Conservation (phyloP, 2,329 filamentous ascomycete genomes). For the Microcyclospora pomicola region DNA sequence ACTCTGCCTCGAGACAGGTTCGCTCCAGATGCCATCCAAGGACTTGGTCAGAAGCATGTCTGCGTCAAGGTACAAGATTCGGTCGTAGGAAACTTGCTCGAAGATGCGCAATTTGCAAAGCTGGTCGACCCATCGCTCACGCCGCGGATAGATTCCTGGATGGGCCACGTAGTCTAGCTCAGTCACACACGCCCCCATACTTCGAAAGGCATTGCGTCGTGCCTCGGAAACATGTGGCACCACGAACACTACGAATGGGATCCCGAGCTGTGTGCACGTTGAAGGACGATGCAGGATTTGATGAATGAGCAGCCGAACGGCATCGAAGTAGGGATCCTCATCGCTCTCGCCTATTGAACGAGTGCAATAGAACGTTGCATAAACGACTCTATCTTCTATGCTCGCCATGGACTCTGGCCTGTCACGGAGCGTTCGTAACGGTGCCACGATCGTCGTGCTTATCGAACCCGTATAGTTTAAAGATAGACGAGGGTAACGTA, state of each 20-base stretch:
- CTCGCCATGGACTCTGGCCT: too few species aligned
- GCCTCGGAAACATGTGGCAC: conserved; percentile 13
- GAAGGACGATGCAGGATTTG: conserved; percentile 20
- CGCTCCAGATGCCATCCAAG: conserved; percentile 22
- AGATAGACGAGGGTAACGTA: too few species aligned
- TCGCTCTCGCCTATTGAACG: neutral
- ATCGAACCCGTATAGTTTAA: too few species aligned
- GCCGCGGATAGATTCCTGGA: conserved; percentile 6
- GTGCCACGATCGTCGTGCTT: too few species aligned
- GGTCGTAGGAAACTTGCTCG: conserved; percentile 25
- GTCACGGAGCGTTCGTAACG: too few species aligned
- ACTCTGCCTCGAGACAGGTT: conserved; percentile 10
- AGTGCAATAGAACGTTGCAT: too few species aligned
- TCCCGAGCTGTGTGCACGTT: conserved; percentile 11
- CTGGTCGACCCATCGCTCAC: conserved; percentile 20
- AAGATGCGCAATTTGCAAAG: conserved; percentile 28
- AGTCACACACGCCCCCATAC: conserved; percentile 17
- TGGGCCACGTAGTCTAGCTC: conserved; percentile 7
- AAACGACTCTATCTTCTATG: too few species aligned
- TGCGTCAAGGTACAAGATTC: conserved; percentile 23
- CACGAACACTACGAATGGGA: conserved; percentile 21
- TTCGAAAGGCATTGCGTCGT: conserved; percentile 15
- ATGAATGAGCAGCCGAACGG: conserved; percentile 18
- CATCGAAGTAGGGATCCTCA: conserved; percentile 19
- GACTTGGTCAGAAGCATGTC: conserved; percentile 19